Conservation (phyloP, 2,329 filamentous ascomycete genomes). For the Ilyonectria robusta region DNA sequence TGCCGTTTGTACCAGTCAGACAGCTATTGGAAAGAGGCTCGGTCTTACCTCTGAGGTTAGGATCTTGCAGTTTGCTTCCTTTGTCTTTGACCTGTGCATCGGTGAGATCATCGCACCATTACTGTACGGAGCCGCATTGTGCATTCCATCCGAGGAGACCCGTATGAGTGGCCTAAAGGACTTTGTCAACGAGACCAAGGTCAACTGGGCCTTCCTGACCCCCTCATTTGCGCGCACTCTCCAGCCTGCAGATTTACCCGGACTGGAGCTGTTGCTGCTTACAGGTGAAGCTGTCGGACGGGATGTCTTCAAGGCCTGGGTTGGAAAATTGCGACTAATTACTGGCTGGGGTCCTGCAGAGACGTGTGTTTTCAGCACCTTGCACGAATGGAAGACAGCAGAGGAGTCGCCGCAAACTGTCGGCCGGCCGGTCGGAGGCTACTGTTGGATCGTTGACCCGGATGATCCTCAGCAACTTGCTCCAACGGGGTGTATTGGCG, state of each 20-base stretch:
- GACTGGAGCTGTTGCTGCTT: constrained; percentile 29
- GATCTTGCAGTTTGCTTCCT: constrained; percentile 43
- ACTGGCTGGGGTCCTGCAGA: constrained; percentile 46
- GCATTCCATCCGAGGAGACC: constrained; percentile 42
- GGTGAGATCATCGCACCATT: constrained; percentile 37
- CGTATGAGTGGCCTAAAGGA: constrained; percentile 25
- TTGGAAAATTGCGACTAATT: constrained; percentile 30
- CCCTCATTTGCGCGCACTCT: constrained; percentile 41
- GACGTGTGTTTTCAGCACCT: constrained; percentile 31
- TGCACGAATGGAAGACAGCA: neutral
- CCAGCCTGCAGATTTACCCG: constrained; percentile 29
- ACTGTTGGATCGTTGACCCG: constrained; percentile 39
- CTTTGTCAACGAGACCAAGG: constrained; percentile 29
- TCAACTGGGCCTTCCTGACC: constrained; percentile 41
- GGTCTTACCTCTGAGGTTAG: constrained; percentile 4
- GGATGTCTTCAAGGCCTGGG: constrained; percentile 37
- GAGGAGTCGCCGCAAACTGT: constrained; percentile 30
- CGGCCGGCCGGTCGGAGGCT: constrained; percentile 22
- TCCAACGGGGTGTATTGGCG: constrained; percentile 35
- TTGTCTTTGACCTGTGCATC: constrained; percentile 43
- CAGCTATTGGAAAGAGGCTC: constrained; percentile 30
- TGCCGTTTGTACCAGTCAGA: constrained; percentile 25
- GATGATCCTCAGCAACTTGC: constrained; percentile 35
- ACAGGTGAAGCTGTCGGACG: constrained; percentile 39
- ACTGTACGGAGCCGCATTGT: constrained; percentile 37